phyloP scores from a whole-genome alignment of 768 basidiomycete species.

The Auricularia sp. region DNA sequence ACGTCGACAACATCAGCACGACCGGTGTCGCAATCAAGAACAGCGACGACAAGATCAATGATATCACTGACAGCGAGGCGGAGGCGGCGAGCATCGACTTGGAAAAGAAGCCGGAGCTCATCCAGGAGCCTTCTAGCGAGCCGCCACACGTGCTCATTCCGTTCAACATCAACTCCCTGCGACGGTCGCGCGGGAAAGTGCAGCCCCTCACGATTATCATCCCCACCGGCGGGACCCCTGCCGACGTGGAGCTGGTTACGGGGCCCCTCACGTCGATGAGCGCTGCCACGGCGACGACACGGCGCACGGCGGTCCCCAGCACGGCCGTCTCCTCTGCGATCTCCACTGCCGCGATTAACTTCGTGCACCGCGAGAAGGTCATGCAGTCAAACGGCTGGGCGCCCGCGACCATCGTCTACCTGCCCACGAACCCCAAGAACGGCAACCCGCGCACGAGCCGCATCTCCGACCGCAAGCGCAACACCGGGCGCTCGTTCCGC shows the following conservation, averaged over 20 bases:
- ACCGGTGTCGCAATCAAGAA: background rate
- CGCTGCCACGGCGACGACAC: background rate
- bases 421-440: background rate
- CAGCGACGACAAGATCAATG: background rate
- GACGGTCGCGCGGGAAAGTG: too few relatives aligned
- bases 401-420: background rate
- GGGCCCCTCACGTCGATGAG: background rate
- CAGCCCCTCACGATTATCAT: background rate
- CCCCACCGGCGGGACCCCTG: background rate
- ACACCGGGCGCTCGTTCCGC: background rate
- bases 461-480: background rate
- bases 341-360: background rate
- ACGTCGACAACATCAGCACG: background rate
- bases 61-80: background rate
- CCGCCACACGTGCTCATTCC: background rate
- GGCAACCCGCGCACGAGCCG: background rate
- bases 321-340: background rate
- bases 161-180: too few relatives aligned
- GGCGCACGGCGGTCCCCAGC: background rate
- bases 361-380: constrained; percentile 2
- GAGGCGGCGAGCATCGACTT: background rate
- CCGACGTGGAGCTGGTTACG: background rate
- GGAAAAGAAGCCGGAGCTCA: background rate
- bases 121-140: background rate
- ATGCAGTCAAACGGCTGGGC: background rate